A percentile compares a stretch with the other conserved stretches of the same genome.
Conservation (phyloP, 83 land plant genomes). For the Picea abies region DNA sequence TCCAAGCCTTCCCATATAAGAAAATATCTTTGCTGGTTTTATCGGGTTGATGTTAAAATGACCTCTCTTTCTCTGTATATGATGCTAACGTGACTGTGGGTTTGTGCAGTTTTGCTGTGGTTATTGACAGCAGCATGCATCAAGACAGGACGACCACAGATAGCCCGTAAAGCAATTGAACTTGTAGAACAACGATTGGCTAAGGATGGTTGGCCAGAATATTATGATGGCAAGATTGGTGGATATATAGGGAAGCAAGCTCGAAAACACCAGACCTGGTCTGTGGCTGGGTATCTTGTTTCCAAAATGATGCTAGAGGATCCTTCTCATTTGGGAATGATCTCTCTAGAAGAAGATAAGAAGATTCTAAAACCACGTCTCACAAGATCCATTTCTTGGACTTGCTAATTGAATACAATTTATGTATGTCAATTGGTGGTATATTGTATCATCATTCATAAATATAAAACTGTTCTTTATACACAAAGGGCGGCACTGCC, state of each 20-base stretch:
- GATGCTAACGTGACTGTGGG: not conserved
- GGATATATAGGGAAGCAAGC: conserved; percentile 48
- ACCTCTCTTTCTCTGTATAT: not conserved
- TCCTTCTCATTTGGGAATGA: conserved; percentile 25
- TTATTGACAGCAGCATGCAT: conserved; percentile 43
- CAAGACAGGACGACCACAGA: conserved; percentile 44
- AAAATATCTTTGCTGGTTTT: not conserved
- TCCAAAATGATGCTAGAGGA: conserved; percentile 42
- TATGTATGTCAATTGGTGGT: not conserved
- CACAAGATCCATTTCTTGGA: conserved; percentile 24
- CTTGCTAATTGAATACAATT: conserved; percentile 4
- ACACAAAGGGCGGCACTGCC: not conserved
- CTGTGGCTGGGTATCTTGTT: conserved; percentile 43
- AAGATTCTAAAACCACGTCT: conserved; percentile 28
- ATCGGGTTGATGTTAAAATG: not conserved
- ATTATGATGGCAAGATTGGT: conserved; percentile 43
- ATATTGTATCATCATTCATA: conserved; percentile 11
- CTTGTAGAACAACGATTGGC: conserved; percentile 30
- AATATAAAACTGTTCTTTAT: conserved; percentile 10
- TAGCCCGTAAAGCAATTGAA: conserved; percentile 39
- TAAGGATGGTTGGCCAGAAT: conserved; percentile 45
- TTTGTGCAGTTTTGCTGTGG: conserved; percentile 41
- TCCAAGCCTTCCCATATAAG: conserved; percentile 2
- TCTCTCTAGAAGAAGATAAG: conserved; percentile 35
- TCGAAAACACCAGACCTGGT: conserved; percentile 41